Conservation (phyloP, 2,329 filamentous ascomycete genomes). For the Trichoderma oligosporum region DNA sequence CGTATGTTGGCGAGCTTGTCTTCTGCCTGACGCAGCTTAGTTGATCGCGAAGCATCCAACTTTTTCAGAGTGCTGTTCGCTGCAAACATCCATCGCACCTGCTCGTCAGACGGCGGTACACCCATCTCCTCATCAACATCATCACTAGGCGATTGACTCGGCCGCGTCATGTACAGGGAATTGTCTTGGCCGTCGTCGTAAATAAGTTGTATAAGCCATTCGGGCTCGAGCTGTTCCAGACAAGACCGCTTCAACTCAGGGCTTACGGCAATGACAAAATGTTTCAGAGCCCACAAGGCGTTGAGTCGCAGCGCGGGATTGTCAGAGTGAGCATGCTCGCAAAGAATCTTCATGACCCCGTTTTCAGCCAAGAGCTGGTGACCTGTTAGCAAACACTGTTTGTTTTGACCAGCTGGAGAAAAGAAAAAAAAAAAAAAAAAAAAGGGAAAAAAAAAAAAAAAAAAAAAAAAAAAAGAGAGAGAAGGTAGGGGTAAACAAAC, state of each 20-base stretch:
- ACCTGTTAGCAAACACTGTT: slow-evolving; percentile 25
- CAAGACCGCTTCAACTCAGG: slow-evolving; percentile 72
- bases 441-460: not conserved
- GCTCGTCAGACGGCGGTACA: slow-evolving; percentile 48
- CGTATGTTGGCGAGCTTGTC: slow-evolving; percentile 49
- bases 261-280: slow-evolving; percentile 71
- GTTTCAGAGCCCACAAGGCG: slow-evolving; percentile 90
- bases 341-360: slow-evolving; percentile 72
- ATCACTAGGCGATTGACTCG: slow-evolving; percentile 30
- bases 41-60: slow-evolving; percentile 37
- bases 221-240: slow-evolving; percentile 70
- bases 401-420: not conserved
- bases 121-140: slow-evolving; percentile 58
- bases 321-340: slow-evolving; percentile 76
- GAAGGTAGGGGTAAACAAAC: slow-evolving; percentile 48
- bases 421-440: not conserved
- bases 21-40: slow-evolving; percentile 48
- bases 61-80: slow-evolving; percentile 32
- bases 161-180: slow-evolving; percentile 40
- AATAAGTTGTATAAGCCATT: slow-evolving; percentile 78
- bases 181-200: slow-evolving; percentile 58
- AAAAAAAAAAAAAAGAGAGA: not conserved
- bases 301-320: slow-evolving; percentile 78
- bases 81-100: slow-evolving; percentile 36
- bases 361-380: slow-evolving; percentile 66